Conservation (phyloP, 805 yeast genomes). For the Yarrowia sp. region DNA sequence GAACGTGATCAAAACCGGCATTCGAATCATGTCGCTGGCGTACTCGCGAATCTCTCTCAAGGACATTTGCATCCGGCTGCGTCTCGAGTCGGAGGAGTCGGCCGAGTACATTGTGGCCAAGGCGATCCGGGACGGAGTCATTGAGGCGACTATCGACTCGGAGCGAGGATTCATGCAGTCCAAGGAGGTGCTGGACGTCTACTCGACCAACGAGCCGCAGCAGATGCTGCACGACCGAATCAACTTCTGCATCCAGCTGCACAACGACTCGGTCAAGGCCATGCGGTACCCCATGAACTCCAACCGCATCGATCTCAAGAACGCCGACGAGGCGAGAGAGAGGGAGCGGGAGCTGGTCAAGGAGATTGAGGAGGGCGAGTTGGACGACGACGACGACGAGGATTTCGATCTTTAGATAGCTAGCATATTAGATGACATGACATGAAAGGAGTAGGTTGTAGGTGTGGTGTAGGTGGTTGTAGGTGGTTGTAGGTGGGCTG, state of each 20-base stretch:
- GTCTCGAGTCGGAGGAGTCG: conserved; percentile 88
- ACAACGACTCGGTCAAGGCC: conserved; percentile 88
- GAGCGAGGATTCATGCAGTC: conserved; percentile 89
- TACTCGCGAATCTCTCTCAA: conserved; percentile 87
- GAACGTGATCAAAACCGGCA: conserved; percentile 96
- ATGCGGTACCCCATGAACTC: conserved; percentile 81
- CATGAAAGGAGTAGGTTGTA: too few relatives aligned
- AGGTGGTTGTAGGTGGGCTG: too few relatives aligned
- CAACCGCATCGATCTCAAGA: conserved; percentile 50
- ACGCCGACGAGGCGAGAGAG: conserved; percentile 55
- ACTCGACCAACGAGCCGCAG: conserved; percentile 86
- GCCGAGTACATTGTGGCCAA: conserved; percentile 97
- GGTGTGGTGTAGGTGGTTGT: too few relatives aligned
- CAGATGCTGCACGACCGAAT: conserved; percentile 88
- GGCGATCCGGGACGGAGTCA: conserved; percentile 95
- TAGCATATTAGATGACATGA: background rate
- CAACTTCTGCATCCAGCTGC: conserved; percentile 80
- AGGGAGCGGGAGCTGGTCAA: conserved; percentile 51
- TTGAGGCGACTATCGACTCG: conserved; percentile 91
- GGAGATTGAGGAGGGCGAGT: conserved; percentile 46
- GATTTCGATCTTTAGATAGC: conserved; percentile 28
- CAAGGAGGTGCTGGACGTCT: conserved; percentile 79
- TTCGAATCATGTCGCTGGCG: conserved; percentile 85
- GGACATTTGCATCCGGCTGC: conserved; percentile 90
- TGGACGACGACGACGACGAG: conserved; percentile 42